Conservation (phyloP, 1,284 basidiomycete genomes). For the Mixia osmundae region DNA sequence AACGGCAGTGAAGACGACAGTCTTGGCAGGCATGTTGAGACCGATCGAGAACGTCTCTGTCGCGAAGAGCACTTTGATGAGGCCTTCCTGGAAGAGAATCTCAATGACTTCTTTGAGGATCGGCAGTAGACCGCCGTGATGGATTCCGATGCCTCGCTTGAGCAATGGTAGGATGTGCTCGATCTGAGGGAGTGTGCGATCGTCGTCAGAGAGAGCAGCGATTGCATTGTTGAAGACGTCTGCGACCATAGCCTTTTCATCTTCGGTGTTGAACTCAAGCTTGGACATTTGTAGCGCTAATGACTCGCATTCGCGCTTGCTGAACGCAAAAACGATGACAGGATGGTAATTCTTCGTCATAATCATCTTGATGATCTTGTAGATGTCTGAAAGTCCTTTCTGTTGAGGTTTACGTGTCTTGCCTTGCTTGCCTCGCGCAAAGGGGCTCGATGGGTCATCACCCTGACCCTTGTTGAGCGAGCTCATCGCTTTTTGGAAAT, state of each 20-base stretch:
- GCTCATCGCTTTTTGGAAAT: slow-evolving; percentile 95
- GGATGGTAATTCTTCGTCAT: slow-evolving; percentile 96
- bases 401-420: slow-evolving; percentile 62
- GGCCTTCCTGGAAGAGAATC: slow-evolving; percentile 96
- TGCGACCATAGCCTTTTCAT: slow-evolving; percentile 69
- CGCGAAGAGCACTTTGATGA: slow-evolving; percentile 95
- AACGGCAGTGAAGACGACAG: slow-evolving; percentile 88
- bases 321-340: slow-evolving; percentile 96
- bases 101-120: slow-evolving; percentile 99
- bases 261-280: slow-evolving; percentile 82
- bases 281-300: slow-evolving; percentile 81
- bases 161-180: slow-evolving; percentile 76
- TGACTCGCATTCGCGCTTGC: slow-evolving; percentile 90
- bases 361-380: slow-evolving; percentile 97
- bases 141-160: slow-evolving; percentile 89
- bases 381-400: slow-evolving; percentile 76
- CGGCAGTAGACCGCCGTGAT: slow-evolving; percentile 90
- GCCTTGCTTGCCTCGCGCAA: slow-evolving; percentile 36
- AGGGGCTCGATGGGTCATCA: slow-evolving; percentile 77
- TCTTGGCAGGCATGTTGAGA: slow-evolving; percentile 98
- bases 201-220: slow-evolving; percentile 62
- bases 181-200: slow-evolving; percentile 81
- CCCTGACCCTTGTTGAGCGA: slow-evolving; percentile 59
- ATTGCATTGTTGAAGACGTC: slow-evolving; percentile 92
- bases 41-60: slow-evolving; percentile 98